Base-by-base conservation (phyloP, 805 yeast genomes). In the Zygotorulaspora florentina region DNA sequence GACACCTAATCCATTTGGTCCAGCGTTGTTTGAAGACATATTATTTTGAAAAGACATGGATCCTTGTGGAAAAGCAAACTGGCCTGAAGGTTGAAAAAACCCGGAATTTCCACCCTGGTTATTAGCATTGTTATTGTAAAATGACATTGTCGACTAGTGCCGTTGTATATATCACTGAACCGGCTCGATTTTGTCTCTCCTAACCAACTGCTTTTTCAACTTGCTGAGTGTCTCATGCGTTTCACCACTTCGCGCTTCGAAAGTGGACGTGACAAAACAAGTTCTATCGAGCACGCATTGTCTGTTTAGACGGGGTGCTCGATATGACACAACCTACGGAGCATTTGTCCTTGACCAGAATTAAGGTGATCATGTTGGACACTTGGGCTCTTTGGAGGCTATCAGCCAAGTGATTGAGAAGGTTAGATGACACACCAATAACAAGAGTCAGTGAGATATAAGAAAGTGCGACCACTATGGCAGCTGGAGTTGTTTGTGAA, bases 61-160 rank as follows among this genome's bases (percentile, higher is more conserved):
- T 15, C 72, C 72, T 46, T 69, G 70, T 8, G 70, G 63, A 40
- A 58, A 53, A 23, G 58, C 51, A 39, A 51, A 57, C 51, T 62
- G 65, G 13, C 52, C 48, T 2, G 65, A 57, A 18, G 62, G 59
- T 34, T 61, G 64, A 47, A 53, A 54, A 20, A 52, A 54, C 12
- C 56, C 57, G 8, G 51, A 20, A 15, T 35, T 36, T 13, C 36
- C 30, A 18, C 46, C 51, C 26, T 37, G 36, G 31, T 43, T 26
- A 23, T 23, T 28, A 26, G 37, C 44, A 18, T 43, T 46, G 34
- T 43, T 43, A 23, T 43, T 43, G 35, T 51, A 51, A 15, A 48
- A 48, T 13, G 54, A 53, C 56, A 50, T 52, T 7, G 15, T 42
- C 9, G 18, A n/a, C 25, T 20, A 20, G 7, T 5, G 25, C 25